phyloP scores from a whole-genome alignment of 495 filamentous ascomycete genomes.

The Aspergillus avenaceus region DNA sequence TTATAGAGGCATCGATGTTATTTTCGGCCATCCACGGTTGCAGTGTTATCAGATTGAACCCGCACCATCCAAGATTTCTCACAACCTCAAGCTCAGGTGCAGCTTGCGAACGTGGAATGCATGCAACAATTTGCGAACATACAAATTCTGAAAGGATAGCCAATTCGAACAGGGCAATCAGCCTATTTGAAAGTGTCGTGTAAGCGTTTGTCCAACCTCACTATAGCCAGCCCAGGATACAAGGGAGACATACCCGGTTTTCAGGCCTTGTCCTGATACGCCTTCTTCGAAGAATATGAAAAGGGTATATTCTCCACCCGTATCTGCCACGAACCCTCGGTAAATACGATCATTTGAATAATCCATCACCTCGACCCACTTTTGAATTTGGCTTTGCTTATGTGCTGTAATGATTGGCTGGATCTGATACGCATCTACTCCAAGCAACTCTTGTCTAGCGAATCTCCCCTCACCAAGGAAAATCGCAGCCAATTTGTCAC shows the following conservation, averaged over 20 bases:
- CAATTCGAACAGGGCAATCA: constrained; percentile 89
- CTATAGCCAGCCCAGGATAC: not conserved
- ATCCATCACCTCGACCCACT: constrained; percentile 82
- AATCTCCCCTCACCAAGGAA: constrained; percentile 92
- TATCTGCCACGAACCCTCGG: constrained; percentile 70
- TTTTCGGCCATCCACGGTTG: constrained; percentile 57
- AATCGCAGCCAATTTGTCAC: constrained; percentile 83
- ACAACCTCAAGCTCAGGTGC: constrained; percentile 60
- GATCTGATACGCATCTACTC: constrained; percentile 61
- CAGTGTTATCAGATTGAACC: constrained; percentile 77
- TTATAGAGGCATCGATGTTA: constrained; percentile 50
- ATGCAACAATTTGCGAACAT: constrained; percentile 75
- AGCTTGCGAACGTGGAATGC: constrained; percentile 63
- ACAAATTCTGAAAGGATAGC: constrained; percentile 62
- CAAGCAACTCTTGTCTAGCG: constrained; percentile 63
- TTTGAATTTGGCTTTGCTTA: constrained; percentile 37
- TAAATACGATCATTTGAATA: constrained; percentile 79
- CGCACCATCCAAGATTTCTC: constrained; percentile 86
- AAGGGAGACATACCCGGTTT: constrained; percentile 66
- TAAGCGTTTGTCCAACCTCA: constrained; percentile 6
- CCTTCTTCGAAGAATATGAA: constrained; percentile 83
- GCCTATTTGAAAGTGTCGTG: constrained; percentile 42
- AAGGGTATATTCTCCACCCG: constrained; percentile 62
- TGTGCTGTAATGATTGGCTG: constrained; percentile 21
- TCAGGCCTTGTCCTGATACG: constrained; percentile 69